Evolutionary conservation across 2,329 filamentous ascomycete genomes (phyloP).

Genomic region (Colletotrichum ledebouriae): DNA sequence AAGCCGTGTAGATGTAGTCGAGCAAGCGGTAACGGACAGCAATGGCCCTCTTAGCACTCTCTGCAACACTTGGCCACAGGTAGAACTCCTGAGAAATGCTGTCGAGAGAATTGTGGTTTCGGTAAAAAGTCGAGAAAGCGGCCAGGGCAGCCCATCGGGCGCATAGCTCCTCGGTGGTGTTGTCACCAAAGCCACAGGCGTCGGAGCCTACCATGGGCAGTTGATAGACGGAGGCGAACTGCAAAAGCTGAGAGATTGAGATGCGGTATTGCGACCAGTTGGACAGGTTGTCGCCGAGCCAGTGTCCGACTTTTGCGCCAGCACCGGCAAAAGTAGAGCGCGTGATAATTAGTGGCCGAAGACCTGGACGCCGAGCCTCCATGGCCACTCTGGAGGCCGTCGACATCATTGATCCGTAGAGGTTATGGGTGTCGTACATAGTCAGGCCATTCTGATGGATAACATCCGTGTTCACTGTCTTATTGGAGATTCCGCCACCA

Average conservation of each 20-base stretch:
- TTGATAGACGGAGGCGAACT: constrained; percentile 70
- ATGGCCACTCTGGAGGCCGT: constrained; percentile 74
- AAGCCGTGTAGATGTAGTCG: constrained; percentile 84
- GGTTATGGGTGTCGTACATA: constrained; percentile 83
- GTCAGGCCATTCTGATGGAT: constrained; percentile 75
- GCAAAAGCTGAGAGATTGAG: constrained; percentile 40
- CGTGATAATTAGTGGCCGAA: constrained; percentile 80
- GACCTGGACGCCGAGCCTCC: constrained; percentile 71
- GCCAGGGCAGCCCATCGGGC: constrained; percentile 77
- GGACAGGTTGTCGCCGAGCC: constrained; percentile 71
- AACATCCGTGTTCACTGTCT: constrained; percentile 76
- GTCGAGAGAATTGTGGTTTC: constrained; percentile 72
- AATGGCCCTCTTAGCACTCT: constrained; percentile 77
- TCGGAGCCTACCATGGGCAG: constrained; percentile 79
- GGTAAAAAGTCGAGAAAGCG: constrained; percentile 79
- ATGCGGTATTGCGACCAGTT: constrained; percentile 67
- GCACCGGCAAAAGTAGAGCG: constrained; percentile 82
- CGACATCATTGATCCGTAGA: constrained; percentile 83
- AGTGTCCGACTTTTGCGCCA: constrained; percentile 73
- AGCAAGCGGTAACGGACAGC: constrained; percentile 81
- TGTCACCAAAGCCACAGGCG: constrained; percentile 80
- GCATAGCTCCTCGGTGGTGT: constrained; percentile 74
- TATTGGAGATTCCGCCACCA: constrained; percentile 64
- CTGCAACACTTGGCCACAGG: constrained; percentile 72
- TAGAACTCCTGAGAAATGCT: constrained; percentile 75